Base-by-base conservation (phyloP, 805 yeast species). In the Cephaloascus fragrans region DNA sequence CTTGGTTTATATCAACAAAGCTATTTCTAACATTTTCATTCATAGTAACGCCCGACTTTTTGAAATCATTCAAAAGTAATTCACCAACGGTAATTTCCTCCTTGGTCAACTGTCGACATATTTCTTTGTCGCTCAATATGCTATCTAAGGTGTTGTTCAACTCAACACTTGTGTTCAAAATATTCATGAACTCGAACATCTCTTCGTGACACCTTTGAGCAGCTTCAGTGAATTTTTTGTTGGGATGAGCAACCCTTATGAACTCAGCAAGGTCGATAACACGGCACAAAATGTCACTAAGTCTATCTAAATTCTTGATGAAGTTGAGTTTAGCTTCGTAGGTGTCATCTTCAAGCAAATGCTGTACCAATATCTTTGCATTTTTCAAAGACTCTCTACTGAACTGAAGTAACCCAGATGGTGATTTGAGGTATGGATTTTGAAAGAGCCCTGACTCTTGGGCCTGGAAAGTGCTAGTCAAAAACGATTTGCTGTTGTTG, bases 201-300 rank as follows among this genome's bases (percentile, higher is more conserved):
- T 77, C 67, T 48, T 86, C 94, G 53, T 90, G 96, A 29, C 93
- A 83, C 34, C 73, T 70, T 52, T 90, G 95, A 1, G 98, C 96
- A 2, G 88, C 89, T 32, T 68, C 69, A 9, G 83, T 69, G 70
- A 85, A 87, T 15, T 64, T 58, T 37, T 64, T 64, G 45, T 80
- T 73, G 1, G 97, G 97, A 54, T 90, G 97, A 1, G 82, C 79
- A 18, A 87, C 88, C 36, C 97, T 66, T 20, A 93, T 77, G 61
- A 90, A 90, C 49, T 89, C 97, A 29, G 96, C 90, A 37, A 90
- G 71, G 58, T 93, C 98, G 32, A 93, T 89, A 4, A 87, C 97
- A 41, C 95, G 75, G 55, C 98, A 93, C 23, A 93, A 60, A 20
- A 83, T 74, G 53, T 93, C 97, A 51, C 95, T 83, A 32, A 93